A percentile compares a stretch with the other conserved stretches of the same genome.
These are phyloP conservation scores for Xylaria sp. DNA, from an alignment of 2,329 filamentous ascomycete genomes.

Conservation along the genomic window DNA sequence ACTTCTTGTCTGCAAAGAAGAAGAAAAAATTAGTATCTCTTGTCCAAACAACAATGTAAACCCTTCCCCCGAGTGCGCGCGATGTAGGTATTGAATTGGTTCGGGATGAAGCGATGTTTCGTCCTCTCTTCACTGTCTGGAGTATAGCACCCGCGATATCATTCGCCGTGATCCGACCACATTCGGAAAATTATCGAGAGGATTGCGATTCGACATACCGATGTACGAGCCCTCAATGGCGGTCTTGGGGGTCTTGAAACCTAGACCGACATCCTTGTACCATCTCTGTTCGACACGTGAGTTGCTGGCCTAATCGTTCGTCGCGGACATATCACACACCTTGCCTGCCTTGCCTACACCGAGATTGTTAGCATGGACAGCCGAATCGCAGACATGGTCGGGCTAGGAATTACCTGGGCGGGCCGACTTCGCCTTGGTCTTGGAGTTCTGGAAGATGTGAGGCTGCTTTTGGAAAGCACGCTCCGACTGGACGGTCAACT, in stretches of 20 bases:
- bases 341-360: slow-evolving; percentile 65
- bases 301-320: slow-evolving; percentile 22
- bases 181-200: not conserved
- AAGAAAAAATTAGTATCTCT: slow-evolving; percentile 31
- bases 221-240: slow-evolving; percentile 99
- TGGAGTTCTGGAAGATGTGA: slow-evolving; percentile 99
- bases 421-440: slow-evolving; percentile 85
- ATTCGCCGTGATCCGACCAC: not conserved
- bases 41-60: not conserved
- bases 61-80: not conserved
- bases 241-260: slow-evolving; percentile 97
- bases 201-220: slow-evolving; percentile 72
- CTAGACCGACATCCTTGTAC: slow-evolving; percentile 99
- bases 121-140: not conserved
- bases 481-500: slow-evolving; percentile 99
- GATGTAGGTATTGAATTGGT: not conserved
- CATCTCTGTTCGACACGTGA: slow-evolving; percentile 56
- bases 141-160: not conserved
- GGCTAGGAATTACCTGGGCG: slow-evolving; percentile 61
- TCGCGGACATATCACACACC: slow-evolving; percentile 64
- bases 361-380: slow-evolving; percentile 17
- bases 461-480: slow-evolving; percentile 99
- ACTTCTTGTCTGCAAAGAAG: slow-evolving; percentile 90
- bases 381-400: not conserved
- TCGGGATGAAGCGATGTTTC: not conserved